These are phyloP conservation scores for Phymatotrichopsis omnivora DNA, from an alignment of 2,329 filamentous ascomycete genomes.

Conservation along the genomic window DNA sequence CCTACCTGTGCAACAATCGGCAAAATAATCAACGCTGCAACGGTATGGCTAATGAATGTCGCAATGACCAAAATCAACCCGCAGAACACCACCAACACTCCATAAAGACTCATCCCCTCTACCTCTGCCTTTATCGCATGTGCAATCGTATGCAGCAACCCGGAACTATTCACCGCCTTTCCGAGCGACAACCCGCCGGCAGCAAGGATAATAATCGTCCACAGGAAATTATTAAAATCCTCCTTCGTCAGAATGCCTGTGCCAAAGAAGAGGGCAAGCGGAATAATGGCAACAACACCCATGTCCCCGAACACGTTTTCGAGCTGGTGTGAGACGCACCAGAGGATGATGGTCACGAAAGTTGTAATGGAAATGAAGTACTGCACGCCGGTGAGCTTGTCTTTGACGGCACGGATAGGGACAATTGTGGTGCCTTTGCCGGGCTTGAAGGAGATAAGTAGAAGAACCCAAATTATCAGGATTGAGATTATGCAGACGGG, in stretches of 20 bases:
- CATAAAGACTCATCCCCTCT: slow-evolving; percentile 70
- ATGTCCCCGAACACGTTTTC: slow-evolving; percentile 88
- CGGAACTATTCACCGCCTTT: slow-evolving; percentile 88
- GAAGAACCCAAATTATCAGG: slow-evolving; percentile 74
- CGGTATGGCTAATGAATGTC: slow-evolving; percentile 95
- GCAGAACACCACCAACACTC: slow-evolving; percentile 76
- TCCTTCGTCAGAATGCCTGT: slow-evolving; percentile 94
- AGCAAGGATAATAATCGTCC: slow-evolving; percentile 98
- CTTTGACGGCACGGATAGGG: slow-evolving; percentile 79
- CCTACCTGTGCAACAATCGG: slow-evolving; percentile 85
- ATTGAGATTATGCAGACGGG: slow-evolving; percentile 88
- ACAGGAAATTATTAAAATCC: slow-evolving; percentile 99
- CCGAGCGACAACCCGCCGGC: slow-evolving; percentile 86
- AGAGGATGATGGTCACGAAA: slow-evolving; percentile 71
- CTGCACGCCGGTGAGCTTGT: slow-evolving; percentile 77
- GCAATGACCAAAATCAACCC: slow-evolving; percentile 79
- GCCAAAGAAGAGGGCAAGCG: slow-evolving; percentile 91
- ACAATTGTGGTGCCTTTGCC: slow-evolving; percentile 79
- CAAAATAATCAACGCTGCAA: slow-evolving; percentile 87
- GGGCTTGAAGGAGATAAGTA: slow-evolving; percentile 77
- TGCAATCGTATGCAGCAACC: slow-evolving; percentile 81
- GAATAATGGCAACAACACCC: slow-evolving; percentile 95
- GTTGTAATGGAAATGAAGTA: slow-evolving; percentile 88
- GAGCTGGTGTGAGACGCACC: slow-evolving; percentile 86
- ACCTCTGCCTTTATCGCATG: slow-evolving; percentile 62